These are phyloP conservation scores for Fusarium fracticaudum DNA, from an alignment of 2,329 filamentous ascomycete species.

Conservation along the genomic window DNA sequence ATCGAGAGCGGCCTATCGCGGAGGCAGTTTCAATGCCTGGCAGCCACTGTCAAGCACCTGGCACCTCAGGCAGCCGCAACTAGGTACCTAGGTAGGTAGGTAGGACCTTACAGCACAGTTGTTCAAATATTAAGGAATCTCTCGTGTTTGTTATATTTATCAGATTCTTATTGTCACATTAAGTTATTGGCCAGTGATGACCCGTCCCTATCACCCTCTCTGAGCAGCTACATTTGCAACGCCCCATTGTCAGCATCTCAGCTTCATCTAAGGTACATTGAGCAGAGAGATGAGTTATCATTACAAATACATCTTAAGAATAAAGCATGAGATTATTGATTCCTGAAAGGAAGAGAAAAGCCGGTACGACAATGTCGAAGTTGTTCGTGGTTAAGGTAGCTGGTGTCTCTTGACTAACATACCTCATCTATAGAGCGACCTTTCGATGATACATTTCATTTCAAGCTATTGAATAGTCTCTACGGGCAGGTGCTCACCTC, in stretches of 20 bases:
- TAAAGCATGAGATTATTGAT: not conserved
- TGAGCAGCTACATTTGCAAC: not conserved
- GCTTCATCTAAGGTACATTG: not conserved
- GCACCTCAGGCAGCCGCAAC: constrained; percentile 21
- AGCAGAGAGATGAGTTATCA: not conserved
- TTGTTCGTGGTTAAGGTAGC: not conserved
- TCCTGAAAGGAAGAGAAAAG: not conserved
- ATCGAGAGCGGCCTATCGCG: not conserved
- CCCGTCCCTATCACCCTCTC: not conserved
- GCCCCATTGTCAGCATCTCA: not conserved
- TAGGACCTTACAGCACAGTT: not conserved
- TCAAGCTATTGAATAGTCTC: not conserved
- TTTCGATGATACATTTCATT: not conserved
- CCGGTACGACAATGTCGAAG: not conserved
- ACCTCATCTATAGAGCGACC: not conserved
- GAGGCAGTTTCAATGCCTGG: constrained; percentile 14
- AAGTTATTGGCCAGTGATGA: not conserved
- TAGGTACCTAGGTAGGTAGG: not conserved
- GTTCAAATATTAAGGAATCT: not conserved
- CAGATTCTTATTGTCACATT: not conserved
- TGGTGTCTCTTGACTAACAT: not conserved
- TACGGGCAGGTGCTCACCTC: not conserved
- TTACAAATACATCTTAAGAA: too few relatives aligned
- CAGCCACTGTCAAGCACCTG: constrained; percentile 26
- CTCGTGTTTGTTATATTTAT: not conserved